These are phyloP conservation scores for Fusarium subglutinans DNA, from an alignment of 2,329 filamentous ascomycete genomes.

Conservation along the genomic window DNA sequence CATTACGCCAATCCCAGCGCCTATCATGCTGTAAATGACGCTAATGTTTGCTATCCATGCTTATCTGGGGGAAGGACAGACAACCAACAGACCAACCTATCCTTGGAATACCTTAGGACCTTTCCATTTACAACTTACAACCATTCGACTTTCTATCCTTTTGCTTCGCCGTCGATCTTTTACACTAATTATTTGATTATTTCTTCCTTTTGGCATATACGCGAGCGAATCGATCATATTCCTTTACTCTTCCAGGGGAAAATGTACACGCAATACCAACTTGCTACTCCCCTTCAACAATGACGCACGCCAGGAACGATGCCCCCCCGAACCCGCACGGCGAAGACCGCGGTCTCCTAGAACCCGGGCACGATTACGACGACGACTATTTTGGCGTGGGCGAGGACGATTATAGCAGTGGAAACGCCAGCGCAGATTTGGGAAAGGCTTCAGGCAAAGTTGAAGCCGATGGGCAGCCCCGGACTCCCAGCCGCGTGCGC, in stretches of 20 bases:
- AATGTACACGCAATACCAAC: slow-evolving; percentile 40
- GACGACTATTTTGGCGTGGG: slow-evolving; percentile 42
- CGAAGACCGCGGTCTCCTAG: slow-evolving; percentile 48
- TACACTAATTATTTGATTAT: background rate
- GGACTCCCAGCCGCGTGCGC: slow-evolving; percentile 75
- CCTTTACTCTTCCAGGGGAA: slow-evolving; percentile 21
- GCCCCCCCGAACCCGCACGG: slow-evolving; percentile 44
- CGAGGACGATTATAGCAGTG: slow-evolving; percentile 26
- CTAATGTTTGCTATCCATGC: slow-evolving; percentile 28
- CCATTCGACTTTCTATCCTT: slow-evolving; percentile 10
- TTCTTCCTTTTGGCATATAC: background rate
- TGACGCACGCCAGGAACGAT: slow-evolving; percentile 47
- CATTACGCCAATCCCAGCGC: slow-evolving; percentile 37
- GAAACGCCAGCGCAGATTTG: slow-evolving; percentile 24
- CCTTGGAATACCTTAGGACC: background rate
- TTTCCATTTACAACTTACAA: slow-evolving; percentile 18
- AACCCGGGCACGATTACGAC: slow-evolving; percentile 33
- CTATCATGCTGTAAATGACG: slow-evolving; percentile 31
- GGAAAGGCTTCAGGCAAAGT: slow-evolving; percentile 30
- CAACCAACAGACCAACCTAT: slow-evolving; percentile 13
- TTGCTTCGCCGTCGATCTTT: slow-evolving; percentile 29
- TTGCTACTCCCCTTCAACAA: slow-evolving; percentile 41
- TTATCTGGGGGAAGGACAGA: slow-evolving; percentile 38
- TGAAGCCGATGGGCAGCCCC: slow-evolving; percentile 37
- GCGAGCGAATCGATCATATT: slow-evolving; percentile 3